Evolutionary conservation across 495 filamentous ascomycete genomes (phyloP), one percentile per base, ranked within the genome.

Genomic region (Ramalina peruviana): DNA sequence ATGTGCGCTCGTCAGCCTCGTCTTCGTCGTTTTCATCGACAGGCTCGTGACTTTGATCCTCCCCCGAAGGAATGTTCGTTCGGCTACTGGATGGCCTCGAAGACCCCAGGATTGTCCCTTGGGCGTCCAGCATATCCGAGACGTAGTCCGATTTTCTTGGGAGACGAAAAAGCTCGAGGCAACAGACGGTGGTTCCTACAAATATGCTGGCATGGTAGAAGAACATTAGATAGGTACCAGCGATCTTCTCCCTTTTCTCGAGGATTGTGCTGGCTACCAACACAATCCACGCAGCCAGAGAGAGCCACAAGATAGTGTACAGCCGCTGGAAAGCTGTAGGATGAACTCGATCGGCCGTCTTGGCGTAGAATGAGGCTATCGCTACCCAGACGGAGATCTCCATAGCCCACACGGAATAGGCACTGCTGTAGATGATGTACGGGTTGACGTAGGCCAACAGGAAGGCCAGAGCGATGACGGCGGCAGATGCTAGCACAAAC

Each of bases 371-470:
- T 90, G 90, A 98, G 21, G 83, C 81, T 21, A 82, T 54, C 54
- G 81, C 79, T 55, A 89, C 75, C 74, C 86, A 97, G 15, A 83
- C 73, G 15, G 83, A 81, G 2, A 95, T 56, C 74, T 87, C 84
- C 83, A 90, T 93, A 49, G 78, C 79, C 81, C 81, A 85, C 1
- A 96, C 85, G 2, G 86, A 74, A 55, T 88, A 95, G 52, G 79
- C 73, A 56, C 81, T 89, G 62, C 86, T 86, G 64, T 95, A 92
- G 16, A 90, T 67, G 55, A 97, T 86, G 52, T 81, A 73, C 3
- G 89, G 88, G 58, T 98, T 97, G 59, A 88, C 60, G 64, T 88
- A 93, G 21, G 72, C 75, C 36, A 93, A 55, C 54, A 97, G 64
- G 57, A 83, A 87, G 10, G 84, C 85, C 49, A 85, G 65, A 1